These are phyloP conservation scores for Blastobotrys proliferans DNA, from an alignment of 1,139 yeast species.

Conservation along the genomic window DNA sequence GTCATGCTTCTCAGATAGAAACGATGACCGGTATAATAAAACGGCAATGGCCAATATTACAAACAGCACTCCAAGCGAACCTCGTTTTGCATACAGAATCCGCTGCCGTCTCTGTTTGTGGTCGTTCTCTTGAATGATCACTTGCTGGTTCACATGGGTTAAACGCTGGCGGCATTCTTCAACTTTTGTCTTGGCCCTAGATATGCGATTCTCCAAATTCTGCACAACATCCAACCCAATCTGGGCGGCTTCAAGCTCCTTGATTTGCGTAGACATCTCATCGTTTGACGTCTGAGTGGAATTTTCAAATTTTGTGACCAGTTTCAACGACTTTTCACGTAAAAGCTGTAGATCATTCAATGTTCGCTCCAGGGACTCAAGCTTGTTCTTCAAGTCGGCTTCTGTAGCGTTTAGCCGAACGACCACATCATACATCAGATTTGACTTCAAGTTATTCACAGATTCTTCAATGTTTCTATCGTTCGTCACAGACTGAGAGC, in stretches of 20 bases:
- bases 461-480: constrained; percentile 17
- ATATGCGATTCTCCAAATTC: constrained; percentile 23
- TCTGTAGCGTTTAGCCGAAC: constrained; percentile 20
- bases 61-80: constrained; percentile 28
- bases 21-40: constrained; percentile 19
- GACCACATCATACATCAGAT: constrained; percentile 23
- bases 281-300: constrained; percentile 17
- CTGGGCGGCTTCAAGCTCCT: constrained; percentile 18
- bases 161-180: constrained; percentile 26
- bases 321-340: constrained; percentile 17
- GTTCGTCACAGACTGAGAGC: too few species aligned
- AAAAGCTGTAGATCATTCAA: constrained; percentile 21
- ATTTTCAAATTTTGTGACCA: constrained; percentile 15
- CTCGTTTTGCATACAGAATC: constrained; percentile 23
- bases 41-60: constrained; percentile 33
- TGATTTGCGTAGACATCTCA: constrained; percentile 19
- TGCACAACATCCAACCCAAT: constrained; percentile 22
- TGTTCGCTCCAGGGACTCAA: constrained; percentile 20
- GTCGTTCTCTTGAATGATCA: constrained; percentile 24
- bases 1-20: constrained; percentile 3
- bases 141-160: constrained; percentile 20
- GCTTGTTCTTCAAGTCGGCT: constrained; percentile 16
- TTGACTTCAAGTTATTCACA: constrained; percentile 19
- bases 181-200: constrained; percentile 21
- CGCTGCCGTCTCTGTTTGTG: constrained; percentile 29